Base-by-base conservation (phyloP, 768 basidiomycete species). In the Leccinellum rugosiceps region DNA sequence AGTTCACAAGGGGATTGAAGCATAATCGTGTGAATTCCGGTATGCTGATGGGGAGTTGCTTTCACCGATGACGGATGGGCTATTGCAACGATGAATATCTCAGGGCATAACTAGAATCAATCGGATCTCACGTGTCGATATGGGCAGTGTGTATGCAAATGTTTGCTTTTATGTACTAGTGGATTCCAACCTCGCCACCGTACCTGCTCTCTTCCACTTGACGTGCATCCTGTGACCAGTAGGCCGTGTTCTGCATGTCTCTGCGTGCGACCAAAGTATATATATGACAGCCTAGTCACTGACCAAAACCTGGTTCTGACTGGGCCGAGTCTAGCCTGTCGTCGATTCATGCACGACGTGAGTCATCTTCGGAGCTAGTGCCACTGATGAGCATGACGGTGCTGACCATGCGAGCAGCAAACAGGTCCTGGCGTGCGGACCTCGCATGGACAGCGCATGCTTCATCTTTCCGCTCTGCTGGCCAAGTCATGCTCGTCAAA, bases 371-470 rank as follows among this genome's bases (percentile, higher is more conserved):
- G 14, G 51, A 34, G 43, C 38, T 48, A 19, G 28, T 58, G 34
- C 34, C 44, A 61, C 43, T 35, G 17, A 31, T 2, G 38, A 41
- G n/a, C 10, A 41, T 41, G 10, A 41, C n/a, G 14, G 15, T 47
- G 1, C 31, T 34, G 14, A 45, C 14, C 44, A 32, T n/a, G 23
- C 41, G 6, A 43, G 19, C 10, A 43, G 14, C 30, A n/a, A 6
- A 34, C 10, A 28, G 19, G 28, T 34, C 50, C 55, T 46, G 45
- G 51, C 49, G 30, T 50, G 55, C 52, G 21, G 45, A 32, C 32
- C 25, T 15, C 41, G 63, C 63, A 54, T 55, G 62, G 60, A 55
- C 48, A 47, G 50, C 62, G 49, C 32, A 51, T 21, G 14, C 31
- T 10, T 19, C 56, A 15, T 52, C 50, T 49, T 53, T 30, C 41